Percentiles rank a stretch among this genome's conserved stretches.
Conservation (phyloP, 352 stramenopile genomes). For the Pythium aristosporum region DNA sequence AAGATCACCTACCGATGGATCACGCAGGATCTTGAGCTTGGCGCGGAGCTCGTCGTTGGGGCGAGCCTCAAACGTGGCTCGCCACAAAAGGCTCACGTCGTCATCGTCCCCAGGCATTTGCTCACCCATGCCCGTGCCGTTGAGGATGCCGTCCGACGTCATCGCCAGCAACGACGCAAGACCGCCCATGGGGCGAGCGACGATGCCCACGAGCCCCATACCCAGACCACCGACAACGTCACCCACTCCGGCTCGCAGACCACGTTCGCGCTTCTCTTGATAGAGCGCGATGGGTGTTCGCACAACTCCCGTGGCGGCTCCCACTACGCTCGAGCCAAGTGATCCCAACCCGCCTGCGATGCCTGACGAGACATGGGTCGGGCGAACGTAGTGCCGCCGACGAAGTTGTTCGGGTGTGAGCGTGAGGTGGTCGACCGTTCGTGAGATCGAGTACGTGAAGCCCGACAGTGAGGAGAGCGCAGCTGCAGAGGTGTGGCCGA, state of each 20-base stretch:
- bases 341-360: slow-evolving; percentile 66
- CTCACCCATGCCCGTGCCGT: slow-evolving; percentile 51
- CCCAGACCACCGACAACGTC: slow-evolving; percentile 72
- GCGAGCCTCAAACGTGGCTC: slow-evolving; percentile 41
- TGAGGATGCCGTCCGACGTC: slow-evolving; percentile 72
- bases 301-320: slow-evolving; percentile 71
- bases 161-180: slow-evolving; percentile 77
- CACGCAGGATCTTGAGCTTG: slow-evolving; percentile 70
- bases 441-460: slow-evolving; percentile 81
- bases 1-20: slow-evolving; percentile 45
- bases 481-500: slow-evolving; percentile 68
- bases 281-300: slow-evolving; percentile 77
- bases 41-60: slow-evolving; percentile 76
- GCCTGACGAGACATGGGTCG: slow-evolving; percentile 60
- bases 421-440: slow-evolving; percentile 79
- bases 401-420: slow-evolving; percentile 59
- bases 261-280: slow-evolving; percentile 63
- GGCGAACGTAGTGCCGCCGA: slow-evolving; percentile 61
- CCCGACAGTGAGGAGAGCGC: slow-evolving; percentile 73
- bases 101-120: slow-evolving; percentile 30
- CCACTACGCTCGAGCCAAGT: slow-evolving; percentile 73
- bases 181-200: slow-evolving; percentile 74
- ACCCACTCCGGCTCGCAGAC: slow-evolving; percentile 53
- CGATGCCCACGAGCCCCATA: slow-evolving; percentile 77
- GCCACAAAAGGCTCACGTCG: slow-evolving; percentile 17